Base-by-base conservation (phyloP, 257 asterid species). In the Asclepias syriaca region DNA sequence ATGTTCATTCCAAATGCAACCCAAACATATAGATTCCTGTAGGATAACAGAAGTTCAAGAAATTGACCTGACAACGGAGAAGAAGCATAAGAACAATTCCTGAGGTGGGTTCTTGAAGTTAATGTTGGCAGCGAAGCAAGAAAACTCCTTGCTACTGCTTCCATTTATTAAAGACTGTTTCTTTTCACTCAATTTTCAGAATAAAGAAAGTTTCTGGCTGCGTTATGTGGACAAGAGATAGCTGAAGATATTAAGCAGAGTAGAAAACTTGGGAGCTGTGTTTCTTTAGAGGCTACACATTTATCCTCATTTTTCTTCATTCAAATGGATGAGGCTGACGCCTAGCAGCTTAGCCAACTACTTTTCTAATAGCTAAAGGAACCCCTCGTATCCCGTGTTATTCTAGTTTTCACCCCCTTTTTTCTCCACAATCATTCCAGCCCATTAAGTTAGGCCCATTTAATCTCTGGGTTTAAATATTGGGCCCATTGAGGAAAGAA, bases 81-180 rank as follows among this genome's bases (percentile, higher is more conserved):
- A 21, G 87, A 72, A 72, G 75, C 85, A 71, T 75, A 57, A 55
- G 82, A 58, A 61, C 83, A 80, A 70, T 78, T 85, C 71, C 85
- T 84, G 79, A 81, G 66, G 74, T 84, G 87, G 79, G 75, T 79
- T 79, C 87, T 82, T 71, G 79, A 74, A 79, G 87, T 73, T 67
- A 87, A 83, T 69, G 84, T 83, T n/a, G 90, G 81, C 46, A 95
- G 87, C 70, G 95, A 85, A 77, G 95, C 82, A 75, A 87, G 78
- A 70, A 89, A 72, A 80, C 78, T 87, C 74, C 88, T 84, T 27
- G 91, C 89, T 46, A 86, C 88, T 46, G 86, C 88, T 85, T 89
- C 95, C 97, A 91, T 91, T 73, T 64, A 29, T 51, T 4, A 6
- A 51, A 45, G 27, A 58, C 45, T 64, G 10, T 8, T 45, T 68